Base-by-base conservation (phyloP, 257 asterid genomes). In the Solanum medicagineum region DNA sequence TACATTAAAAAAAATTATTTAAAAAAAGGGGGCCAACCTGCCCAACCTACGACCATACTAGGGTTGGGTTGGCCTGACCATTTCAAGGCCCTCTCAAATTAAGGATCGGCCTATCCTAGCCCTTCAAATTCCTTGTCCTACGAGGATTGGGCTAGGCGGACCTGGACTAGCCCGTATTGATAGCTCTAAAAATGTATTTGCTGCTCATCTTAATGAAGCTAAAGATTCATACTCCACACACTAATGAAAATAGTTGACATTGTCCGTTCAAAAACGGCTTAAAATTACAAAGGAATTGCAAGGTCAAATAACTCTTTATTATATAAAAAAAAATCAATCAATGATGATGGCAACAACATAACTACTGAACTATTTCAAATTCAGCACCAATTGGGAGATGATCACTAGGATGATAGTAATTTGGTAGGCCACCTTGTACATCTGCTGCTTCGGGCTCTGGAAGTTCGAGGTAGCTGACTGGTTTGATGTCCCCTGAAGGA, bases 331-430 rank as follows among this genome's bases (percentile, higher is more conserved):
- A 4, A 77, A 24, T 1, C 13, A 24, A 24, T 47, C 51, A 40
- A 16, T 40, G 79, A 40, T 36, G 1, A 69, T 69, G 79, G 29
- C 4, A 17, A 40, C 79, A 10, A 10, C 45, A 51, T 26, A 51
- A 0, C 84, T 88, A 85, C 45, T 80, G 56, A 62, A 89, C 87
- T 68, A 96, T 91, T 87, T 91, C 94, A 89, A 96, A 96, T 88
- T 94, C 99, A 57, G 95, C 95, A 81, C 99, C 99, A 42, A 95
- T 92, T 1, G 98, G 99, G 4, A 96, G 96, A 90, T 96, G 99
- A 85, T 96, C 99, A 16, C 98, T 96, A 8, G 99, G 99, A 86
- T 96, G 98, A 86, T 91, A 89, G 89, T 91, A 85, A 86, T 96
- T 96, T 7, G 99, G 99, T 88, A 95, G 88, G 10, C 99, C 95